Conservation (phyloP, 352 stramenopile genomes). For the Halophytophthora batemanensis region DNA sequence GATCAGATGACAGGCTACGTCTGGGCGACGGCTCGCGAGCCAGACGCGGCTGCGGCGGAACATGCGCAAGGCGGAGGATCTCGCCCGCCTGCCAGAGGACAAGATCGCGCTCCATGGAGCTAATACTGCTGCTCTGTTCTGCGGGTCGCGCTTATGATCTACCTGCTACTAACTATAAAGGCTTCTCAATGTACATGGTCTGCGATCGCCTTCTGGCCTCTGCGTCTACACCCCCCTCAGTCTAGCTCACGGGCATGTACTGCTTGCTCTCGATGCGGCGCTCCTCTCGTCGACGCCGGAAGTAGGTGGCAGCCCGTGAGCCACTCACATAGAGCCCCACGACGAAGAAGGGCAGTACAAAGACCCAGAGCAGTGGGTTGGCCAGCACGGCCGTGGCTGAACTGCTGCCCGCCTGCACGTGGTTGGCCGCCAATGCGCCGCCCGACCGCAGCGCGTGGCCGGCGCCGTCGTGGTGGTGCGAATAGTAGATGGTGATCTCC, state of each 20-base stretch:
- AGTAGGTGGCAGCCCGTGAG: slow-evolving; percentile 34
- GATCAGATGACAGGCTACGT: no score
- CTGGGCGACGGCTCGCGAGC: no score
- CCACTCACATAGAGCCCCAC: slow-evolving; percentile 56
- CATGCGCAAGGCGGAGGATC: no score
- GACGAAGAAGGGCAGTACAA: slow-evolving; percentile 63
- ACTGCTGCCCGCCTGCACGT: slow-evolving; percentile 23
- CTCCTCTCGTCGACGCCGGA: slow-evolving; percentile 57
- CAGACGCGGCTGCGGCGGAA: no score
- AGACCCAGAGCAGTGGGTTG: slow-evolving; percentile 41
- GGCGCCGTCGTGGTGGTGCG: slow-evolving; percentile 38
- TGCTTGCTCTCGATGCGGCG: slow-evolving; percentile 63
- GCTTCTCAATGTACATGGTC: no score
- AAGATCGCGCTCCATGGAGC: no score
- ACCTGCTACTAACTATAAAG: no score
- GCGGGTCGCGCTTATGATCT: no score
- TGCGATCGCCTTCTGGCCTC: no score
- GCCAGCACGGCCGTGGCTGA: slow-evolving; percentile 17
- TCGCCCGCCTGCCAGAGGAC: no score
- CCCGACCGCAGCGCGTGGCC: slow-evolving; percentile 28
- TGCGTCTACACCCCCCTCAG: no score
- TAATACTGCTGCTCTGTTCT: no score
- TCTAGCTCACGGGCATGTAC: slow-evolving; percentile 60
- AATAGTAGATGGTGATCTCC: slow-evolving; percentile 60
- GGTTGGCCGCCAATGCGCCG: slow-evolving; percentile 19